Evolutionary conservation across 805 yeast genomes (phyloP).

Genomic region (Yarrowia alimentaria): DNA sequence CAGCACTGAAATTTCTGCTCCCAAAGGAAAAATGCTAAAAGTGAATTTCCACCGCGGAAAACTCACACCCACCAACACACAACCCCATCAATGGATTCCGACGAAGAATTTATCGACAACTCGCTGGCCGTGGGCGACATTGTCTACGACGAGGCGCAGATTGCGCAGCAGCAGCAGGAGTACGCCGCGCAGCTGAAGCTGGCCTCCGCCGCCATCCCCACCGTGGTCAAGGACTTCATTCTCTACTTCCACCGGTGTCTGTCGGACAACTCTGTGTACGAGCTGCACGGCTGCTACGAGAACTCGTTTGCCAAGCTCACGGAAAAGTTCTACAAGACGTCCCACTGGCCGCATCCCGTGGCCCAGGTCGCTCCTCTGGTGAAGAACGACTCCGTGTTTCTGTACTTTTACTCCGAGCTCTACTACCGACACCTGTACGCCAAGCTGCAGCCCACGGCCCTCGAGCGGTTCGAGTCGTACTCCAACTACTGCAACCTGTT

Average conservation of each 20-base stretch:
- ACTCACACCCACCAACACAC: not conserved
- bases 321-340: conserved; percentile 45
- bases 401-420: conserved; percentile 49
- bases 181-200: conserved; percentile 35
- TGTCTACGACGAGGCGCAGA: conserved; percentile 39
- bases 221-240: conserved; percentile 46
- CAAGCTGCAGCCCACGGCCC: conserved; percentile 45
- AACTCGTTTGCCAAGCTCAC: conserved; percentile 47
- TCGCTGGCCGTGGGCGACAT: conserved; percentile 26
- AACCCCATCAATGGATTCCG: conserved; percentile 14
- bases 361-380: conserved; percentile 47
- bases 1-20: not conserved
- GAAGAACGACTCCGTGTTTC: conserved; percentile 46
- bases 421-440: conserved; percentile 53
- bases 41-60: not conserved
- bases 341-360: conserved; percentile 50
- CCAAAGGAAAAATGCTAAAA: not conserved
- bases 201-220: conserved; percentile 41
- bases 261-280: conserved; percentile 46
- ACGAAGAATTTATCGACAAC: conserved; percentile 28
- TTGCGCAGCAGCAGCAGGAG: conserved; percentile 38
- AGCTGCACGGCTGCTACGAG: conserved; percentile 48
- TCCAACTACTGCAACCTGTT: conserved; percentile 51
- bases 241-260: conserved; percentile 46
- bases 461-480: conserved; percentile 48